phyloP scores from a whole-genome alignment of 805 yeast genomes.

The Kurtzmaniella fragi region DNA sequence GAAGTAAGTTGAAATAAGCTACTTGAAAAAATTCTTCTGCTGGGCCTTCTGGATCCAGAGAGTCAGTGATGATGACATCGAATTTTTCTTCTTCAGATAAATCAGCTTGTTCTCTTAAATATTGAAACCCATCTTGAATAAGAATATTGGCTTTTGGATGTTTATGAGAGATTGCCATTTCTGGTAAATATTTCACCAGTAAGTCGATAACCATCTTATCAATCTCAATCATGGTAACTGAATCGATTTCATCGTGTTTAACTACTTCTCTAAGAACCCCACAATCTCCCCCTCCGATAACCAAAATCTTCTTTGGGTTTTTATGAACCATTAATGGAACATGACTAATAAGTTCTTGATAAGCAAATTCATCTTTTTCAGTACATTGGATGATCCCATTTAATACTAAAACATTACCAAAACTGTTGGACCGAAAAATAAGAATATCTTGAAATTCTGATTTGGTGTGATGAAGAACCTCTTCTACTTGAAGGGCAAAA shows the following conservation, averaged over 20 bases:
- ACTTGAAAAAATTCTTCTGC: conserved; percentile 84
- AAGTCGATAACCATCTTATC: conserved; percentile 77
- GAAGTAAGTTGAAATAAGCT: conserved; percentile 65
- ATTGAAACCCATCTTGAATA: conserved; percentile 82
- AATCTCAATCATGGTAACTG: conserved; percentile 79
- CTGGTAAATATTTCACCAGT: conserved; percentile 66
- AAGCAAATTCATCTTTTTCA: conserved; percentile 89
- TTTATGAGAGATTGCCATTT: conserved; percentile 63
- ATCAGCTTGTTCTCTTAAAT: conserved; percentile 39
- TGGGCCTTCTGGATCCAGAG: conserved; percentile 95
- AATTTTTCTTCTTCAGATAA: conserved; percentile 40
- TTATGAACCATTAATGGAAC: conserved; percentile 76
- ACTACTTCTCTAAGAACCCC: conserved; percentile 88
- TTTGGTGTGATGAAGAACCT: conserved; percentile 59
- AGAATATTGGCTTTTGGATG: conserved; percentile 64
- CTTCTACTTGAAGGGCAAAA: conserved; percentile 57
- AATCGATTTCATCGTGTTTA: conserved; percentile 59
- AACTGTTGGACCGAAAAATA: conserved; percentile 67
- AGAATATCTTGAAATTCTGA: conserved; percentile 79
- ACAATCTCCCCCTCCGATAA: conserved; percentile 96
- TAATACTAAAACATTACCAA: conserved; percentile 83
- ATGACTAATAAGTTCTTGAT: conserved; percentile 89
- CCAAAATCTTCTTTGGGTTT: conserved; percentile 69
- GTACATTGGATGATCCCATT: conserved; percentile 91
- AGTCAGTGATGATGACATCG: conserved; percentile 86